Percentiles rank a stretch among this genome's conserved stretches.
Evolutionary conservation across 2,329 filamentous ascomycete genomes (phyloP).

Genomic region (Aspergillus ochraceus): DNA sequence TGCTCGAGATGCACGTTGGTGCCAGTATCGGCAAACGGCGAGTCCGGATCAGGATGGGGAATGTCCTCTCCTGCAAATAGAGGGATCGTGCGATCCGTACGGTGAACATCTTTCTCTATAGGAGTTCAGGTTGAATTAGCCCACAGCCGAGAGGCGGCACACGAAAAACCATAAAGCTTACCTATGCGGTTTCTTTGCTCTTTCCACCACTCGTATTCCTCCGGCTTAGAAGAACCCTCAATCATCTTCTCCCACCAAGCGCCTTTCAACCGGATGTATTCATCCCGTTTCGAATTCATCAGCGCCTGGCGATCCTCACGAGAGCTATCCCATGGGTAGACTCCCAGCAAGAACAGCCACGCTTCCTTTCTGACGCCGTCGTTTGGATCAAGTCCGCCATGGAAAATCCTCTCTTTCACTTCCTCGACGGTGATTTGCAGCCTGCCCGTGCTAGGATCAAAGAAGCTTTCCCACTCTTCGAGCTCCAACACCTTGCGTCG

Average conservation of each 20-base stretch:
- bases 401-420: slow-evolving; percentile 95
- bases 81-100: slow-evolving; percentile 91
- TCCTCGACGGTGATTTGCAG: slow-evolving; percentile 82
- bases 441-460: slow-evolving; percentile 72
- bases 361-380: slow-evolving; percentile 95
- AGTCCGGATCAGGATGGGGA: slow-evolving; percentile 92
- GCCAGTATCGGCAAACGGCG: slow-evolving; percentile 86
- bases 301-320: slow-evolving; percentile 79
- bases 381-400: slow-evolving; percentile 83
- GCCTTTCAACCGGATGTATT: slow-evolving; percentile 91
- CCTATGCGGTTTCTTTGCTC: slow-evolving; percentile 92
- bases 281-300: slow-evolving; percentile 81
- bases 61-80: slow-evolving; percentile 96
- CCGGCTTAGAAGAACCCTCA: slow-evolving; percentile 74
- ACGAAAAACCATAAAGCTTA: slow-evolving; percentile 48
- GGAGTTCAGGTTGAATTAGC: slow-evolving; percentile 34
- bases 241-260: slow-evolving; percentile 95
- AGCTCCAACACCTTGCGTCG: slow-evolving; percentile 73
- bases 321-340: slow-evolving; percentile 91
- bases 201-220: slow-evolving; percentile 93
- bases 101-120: slow-evolving; percentile 96
- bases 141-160: slow-evolving; percentile 4
- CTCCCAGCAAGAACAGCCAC: slow-evolving; percentile 89
- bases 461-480: slow-evolving; percentile 88
- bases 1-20: slow-evolving; percentile 98